Percentiles rank a stretch among this genome's conserved stretches.
Conservation (phyloP, 2,329 filamentous ascomycete genomes). For the Botrytis fragariae region DNA sequence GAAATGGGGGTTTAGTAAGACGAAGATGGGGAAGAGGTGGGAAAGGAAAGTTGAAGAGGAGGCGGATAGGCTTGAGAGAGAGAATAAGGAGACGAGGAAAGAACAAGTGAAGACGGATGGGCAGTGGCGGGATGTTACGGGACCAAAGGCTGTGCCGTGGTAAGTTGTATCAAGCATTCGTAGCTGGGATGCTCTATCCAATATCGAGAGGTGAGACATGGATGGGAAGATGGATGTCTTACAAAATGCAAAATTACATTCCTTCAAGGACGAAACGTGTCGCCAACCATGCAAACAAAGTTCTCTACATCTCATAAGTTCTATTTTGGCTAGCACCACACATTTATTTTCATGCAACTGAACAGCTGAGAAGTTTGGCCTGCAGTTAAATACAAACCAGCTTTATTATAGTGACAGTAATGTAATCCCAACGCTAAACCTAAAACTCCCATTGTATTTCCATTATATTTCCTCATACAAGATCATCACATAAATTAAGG, state of each 20-base stretch:
- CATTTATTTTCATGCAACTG: neutral
- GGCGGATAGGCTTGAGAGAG: constrained; percentile 18
- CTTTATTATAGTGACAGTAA: neutral
- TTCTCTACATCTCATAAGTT: neutral
- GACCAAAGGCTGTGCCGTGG: constrained; percentile 36
- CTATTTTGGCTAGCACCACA: neutral
- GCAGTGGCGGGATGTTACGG: constrained; percentile 37
- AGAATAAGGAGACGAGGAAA: constrained; percentile 25
- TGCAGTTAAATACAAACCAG: neutral
- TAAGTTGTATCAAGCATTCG: constrained; percentile 10
- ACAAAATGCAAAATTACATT: neutral
- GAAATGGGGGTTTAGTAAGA: constrained; percentile 38
- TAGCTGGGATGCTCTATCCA: neutral
- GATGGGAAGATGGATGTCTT: neutral
- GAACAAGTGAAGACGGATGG: constrained; percentile 33
- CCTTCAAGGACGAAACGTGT: neutral
- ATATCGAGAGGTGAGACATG: neutral
- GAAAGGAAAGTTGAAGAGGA: constrained; percentile 29
- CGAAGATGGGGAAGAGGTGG: constrained; percentile 25
- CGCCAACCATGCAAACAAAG: neutral
- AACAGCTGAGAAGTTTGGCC: neutral
- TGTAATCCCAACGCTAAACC: neutral
- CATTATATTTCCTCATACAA: neutral
- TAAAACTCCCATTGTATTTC: neutral
- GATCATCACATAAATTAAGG: neutral